Evolutionary conservation across 768 basidiomycete genomes (phyloP), one percentile per base, ranked within the genome.

Genomic region (Leccinellum luteum): DNA sequence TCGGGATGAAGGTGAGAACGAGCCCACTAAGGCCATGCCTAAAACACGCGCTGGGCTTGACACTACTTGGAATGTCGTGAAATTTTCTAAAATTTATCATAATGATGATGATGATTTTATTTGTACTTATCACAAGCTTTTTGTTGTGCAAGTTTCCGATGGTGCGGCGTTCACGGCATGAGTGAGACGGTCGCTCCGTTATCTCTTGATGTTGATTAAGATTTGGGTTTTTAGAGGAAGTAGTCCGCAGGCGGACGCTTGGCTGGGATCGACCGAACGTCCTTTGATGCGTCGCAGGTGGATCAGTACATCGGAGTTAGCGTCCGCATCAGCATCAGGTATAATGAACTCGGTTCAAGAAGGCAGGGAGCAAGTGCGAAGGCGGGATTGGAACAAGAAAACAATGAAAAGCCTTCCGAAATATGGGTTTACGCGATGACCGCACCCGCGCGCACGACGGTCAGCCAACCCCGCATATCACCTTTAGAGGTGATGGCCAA

Each of bases 181-280:
- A 9, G 45, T 21, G 41, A 19, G 10, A 23, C 48, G 23, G 35
- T 38, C 41, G 19, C 41, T 43, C 14, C 23, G 23, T 25, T 47
- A 21, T 52, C 57, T 32, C 44, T 65, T 51, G 59, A 68, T 57
- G 59, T 43, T 45, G 12, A 53, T 62, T 38, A 41, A 25, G 54
- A 48, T 53, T 28, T n/a, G 34, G 25, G 27, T 13, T 21, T 43
- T 71, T 73, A 92, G 50, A 94, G 74, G 73, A 94, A 94, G 67
- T 94, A 94, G 72, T 93, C 91, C 43, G 92, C 88, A 19, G 90
- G 90, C 21, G 92, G 90, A 4, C 90, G 81, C 76, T 91, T 92
- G 30, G 88, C 84, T 27, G 90, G 90, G 69, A 90, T 85, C 28
- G 89, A 90, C 58, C 84, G 82, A 32, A 91, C 85, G 61, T 93